Conservation (phyloP, 2,329 filamentous ascomycete species). For the Fusarium equiseti region DNA sequence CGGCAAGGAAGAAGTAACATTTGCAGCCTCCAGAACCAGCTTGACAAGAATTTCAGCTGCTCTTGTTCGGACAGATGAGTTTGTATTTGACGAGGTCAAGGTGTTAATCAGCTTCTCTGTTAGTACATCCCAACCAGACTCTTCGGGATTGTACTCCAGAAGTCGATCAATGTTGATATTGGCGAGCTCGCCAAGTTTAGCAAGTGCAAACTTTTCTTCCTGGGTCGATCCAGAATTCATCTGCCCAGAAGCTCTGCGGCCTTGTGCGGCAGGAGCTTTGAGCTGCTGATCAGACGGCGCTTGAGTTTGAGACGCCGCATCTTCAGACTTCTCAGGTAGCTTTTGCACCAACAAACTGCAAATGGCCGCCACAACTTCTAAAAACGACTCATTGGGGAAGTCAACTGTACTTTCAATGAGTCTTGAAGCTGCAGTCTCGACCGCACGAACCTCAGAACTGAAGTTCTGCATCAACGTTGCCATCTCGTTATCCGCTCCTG, state of each 20-base stretch:
- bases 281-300: slow-evolving; percentile 46
- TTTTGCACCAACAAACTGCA: slow-evolving; percentile 73
- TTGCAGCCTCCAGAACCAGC: slow-evolving; percentile 69
- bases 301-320: slow-evolving; percentile 17
- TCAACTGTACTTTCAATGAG: slow-evolving; percentile 93
- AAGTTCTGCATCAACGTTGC: slow-evolving; percentile 73
- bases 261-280: slow-evolving; percentile 55
- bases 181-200: slow-evolving; percentile 79
- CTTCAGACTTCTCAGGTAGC: slow-evolving; percentile 40
- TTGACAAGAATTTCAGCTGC: slow-evolving; percentile 74
- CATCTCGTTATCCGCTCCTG: slow-evolving; percentile 64
- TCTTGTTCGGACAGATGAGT: slow-evolving; percentile 66
- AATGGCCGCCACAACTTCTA: slow-evolving; percentile 80
- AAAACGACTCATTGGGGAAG: slow-evolving; percentile 86
- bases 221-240: slow-evolving; percentile 65
- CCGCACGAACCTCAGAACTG: slow-evolving; percentile 83
- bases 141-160: slow-evolving; percentile 71
- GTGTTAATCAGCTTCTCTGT: slow-evolving; percentile 65
- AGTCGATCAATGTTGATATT: slow-evolving; percentile 82
- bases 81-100: slow-evolving; percentile 61
- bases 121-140: slow-evolving; percentile 82
- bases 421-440: slow-evolving; percentile 86
- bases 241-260: slow-evolving; percentile 61
- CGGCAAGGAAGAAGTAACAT: slow-evolving; percentile 65
- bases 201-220: slow-evolving; percentile 75